Evolutionary conservation across 306 rosid genomes (phyloP), one percentile per base, ranked within the genome.

Genomic region (Acmispon strigosus): DNA sequence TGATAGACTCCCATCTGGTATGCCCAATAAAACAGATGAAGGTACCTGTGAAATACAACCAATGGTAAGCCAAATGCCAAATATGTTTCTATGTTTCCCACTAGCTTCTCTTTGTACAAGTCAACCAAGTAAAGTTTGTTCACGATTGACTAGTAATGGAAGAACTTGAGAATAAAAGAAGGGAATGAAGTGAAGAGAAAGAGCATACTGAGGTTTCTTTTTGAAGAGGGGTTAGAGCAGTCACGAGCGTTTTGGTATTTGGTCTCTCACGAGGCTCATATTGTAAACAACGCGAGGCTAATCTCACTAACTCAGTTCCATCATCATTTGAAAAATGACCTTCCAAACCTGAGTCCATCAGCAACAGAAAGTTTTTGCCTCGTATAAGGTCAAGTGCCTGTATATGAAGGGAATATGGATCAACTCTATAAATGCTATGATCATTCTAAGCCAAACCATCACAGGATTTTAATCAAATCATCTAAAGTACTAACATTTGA

Each of bases 261-360:
- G 98, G 98, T 86, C 98, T 83, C 78, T 90, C 90, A 44, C 93
- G 96, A 58, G 96, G 84, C 76, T 90, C 94, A 80, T 85, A 88
- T 29, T 90, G 92, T 77, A 90, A 83, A 83, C 98, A 93, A 37
- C 92, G 86, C 6, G 96, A 85, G 70, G 96, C 97, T 75, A 92
- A 80, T 68, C 90, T 76, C 76, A 92, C 98, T 63, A 92, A 47
- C 65, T 92, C 96, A 58, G 94, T 84, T 72, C 98, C 94, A 69
- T 92, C 96, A 62, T 92, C 96, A 60, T 82, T 93, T 49, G 96
- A 88, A 84, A 88, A 85, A 84, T 89, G 92, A 37, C 86, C 96
- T 79, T 84, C 92, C 73, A 88, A 83, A 87, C 97, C 83, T 1
- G 98, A 93, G 73, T 93, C 96, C 90, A 85, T 90, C 72, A 87